Evolutionary conservation across 352 stramenopile species (phyloP), one percentile per base, ranked within the genome.

Genomic region (Plasmopara viticola): DNA sequence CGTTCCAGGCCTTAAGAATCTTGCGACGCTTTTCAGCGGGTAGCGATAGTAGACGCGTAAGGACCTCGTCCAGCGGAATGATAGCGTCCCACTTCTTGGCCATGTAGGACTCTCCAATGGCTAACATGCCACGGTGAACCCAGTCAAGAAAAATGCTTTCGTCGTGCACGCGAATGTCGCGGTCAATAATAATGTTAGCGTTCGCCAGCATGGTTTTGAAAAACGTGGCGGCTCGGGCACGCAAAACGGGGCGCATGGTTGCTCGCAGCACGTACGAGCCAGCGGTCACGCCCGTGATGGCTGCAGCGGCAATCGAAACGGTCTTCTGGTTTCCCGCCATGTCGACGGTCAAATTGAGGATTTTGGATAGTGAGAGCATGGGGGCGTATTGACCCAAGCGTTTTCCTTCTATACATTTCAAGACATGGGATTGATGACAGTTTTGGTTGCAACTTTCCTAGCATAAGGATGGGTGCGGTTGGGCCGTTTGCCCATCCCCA

Each of bases 51-150:
- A 93, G 60, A 31, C 78, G 77, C 49, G 82, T 87, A 38, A 93
- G 70, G 48, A 93, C 62, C 56, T 77, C 66, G 54, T 93, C 82
- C 30, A 93, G 68, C 43, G 82, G 82, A 42, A 82, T 86, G 51
- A 93, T 70, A 53, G 82, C 68, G 30, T 93, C 82, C 82, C 82
- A 93, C 63, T 93, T 85, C 64, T 87, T 86, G 58, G 72, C 74
- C 82, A 93, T 93, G 78, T 93, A 93, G 47, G 82, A 93, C 68
- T 93, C 82, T 53, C 82, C 82, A 45, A 93, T 93, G 25, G 68
- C 82, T 41, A 93, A 63, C 82, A 93, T 93, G 53, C 82, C 82
- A 54, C 73, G 78, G 64, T 86, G 72, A 37, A 88, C 68, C 82
- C 82, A 93, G 74, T 93, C 82, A 13, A 93, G 73, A 72, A 85